These are phyloP conservation scores for Oehlia diaphana DNA, from an alignment of 192 early-diverging fungal species.

Conservation along the genomic window DNA sequence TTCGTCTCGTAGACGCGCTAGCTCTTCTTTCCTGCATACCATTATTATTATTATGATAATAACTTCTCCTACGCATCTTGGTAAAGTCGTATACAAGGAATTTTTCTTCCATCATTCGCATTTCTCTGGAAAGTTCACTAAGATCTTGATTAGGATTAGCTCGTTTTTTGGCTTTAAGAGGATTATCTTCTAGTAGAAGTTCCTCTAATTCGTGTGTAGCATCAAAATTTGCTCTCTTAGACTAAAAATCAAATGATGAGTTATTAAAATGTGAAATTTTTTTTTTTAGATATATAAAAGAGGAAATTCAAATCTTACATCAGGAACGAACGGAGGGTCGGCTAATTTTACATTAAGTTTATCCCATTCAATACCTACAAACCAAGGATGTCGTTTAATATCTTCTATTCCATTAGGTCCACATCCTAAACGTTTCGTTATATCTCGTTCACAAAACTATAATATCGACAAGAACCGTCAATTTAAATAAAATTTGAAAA, in stretches of 20 bases:
- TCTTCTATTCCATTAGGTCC: slow-evolving; percentile 68
- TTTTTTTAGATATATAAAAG: not conserved
- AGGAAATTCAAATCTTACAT: slow-evolving; percentile 51
- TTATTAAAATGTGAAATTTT: not conserved
- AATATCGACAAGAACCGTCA: not conserved
- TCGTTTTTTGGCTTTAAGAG: slow-evolving; percentile 76
- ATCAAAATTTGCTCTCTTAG: slow-evolving; percentile 92
- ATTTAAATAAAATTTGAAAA: slow-evolving; percentile 11
- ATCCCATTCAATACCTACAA: slow-evolving; percentile 76
- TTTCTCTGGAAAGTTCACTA: slow-evolving; percentile 54
- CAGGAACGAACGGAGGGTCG: slow-evolving; percentile 81
- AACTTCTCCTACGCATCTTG: slow-evolving; percentile 42
- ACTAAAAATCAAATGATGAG: slow-evolving; percentile 41
- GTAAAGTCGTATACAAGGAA: slow-evolving; percentile 75
- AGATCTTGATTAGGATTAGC: slow-evolving; percentile 41
- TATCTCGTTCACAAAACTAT: slow-evolving; percentile 74
- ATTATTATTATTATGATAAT: not conserved
- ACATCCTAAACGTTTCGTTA: slow-evolving; percentile 73
- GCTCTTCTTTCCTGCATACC: not conserved
- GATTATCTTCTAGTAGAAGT: slow-evolving; percentile 94
- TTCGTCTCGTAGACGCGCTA: not conserved
- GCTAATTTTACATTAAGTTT: slow-evolving; percentile 69
- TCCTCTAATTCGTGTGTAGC: slow-evolving; percentile 96
- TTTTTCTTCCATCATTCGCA: slow-evolving; percentile 79
- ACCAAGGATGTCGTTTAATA: slow-evolving; percentile 79